Percentiles rank a stretch among this genome's conserved stretches.
Evolutionary conservation across 805 yeast species (phyloP).

Genomic region (Yueomyces sp.): DNA sequence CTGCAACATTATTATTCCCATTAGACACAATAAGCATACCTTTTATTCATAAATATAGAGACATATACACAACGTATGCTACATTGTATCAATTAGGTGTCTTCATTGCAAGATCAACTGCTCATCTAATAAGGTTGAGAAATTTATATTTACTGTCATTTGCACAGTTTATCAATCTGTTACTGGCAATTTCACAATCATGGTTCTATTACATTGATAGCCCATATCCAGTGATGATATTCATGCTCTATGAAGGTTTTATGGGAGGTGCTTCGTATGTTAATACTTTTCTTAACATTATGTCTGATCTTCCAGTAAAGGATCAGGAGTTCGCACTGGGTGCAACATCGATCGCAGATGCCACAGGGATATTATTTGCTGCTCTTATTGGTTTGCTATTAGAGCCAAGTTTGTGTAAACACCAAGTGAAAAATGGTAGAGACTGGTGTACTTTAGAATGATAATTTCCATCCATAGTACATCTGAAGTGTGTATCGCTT

Average conservation of each 20-base stretch:
- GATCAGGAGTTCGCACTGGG: constrained; percentile 74
- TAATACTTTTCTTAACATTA: constrained; percentile 70
- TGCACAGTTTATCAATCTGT: constrained; percentile 54
- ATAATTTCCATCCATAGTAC: background rate
- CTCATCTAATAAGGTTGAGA: constrained; percentile 45
- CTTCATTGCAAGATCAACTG: constrained; percentile 78
- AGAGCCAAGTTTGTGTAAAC: constrained; percentile 58
- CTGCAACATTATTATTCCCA: constrained; percentile 80
- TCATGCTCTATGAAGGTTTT: constrained; percentile 78
- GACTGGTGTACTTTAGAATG: constrained; percentile 56
- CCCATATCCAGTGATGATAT: constrained; percentile 45
- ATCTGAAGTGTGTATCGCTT: no score
- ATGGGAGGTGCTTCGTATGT: constrained; percentile 87
- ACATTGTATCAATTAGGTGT: constrained; percentile 88
- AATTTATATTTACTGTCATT: constrained; percentile 48
- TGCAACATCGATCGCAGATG: constrained; percentile 71
- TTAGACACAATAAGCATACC: constrained; percentile 29
- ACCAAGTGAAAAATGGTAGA: constrained; percentile 59
- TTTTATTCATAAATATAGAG: constrained; percentile 64
- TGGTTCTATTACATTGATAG: constrained; percentile 40
- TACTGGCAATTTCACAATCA: constrained; percentile 51
- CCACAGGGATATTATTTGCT: constrained; percentile 73
- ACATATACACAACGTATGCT: constrained; percentile 83
- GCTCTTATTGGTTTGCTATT: constrained; percentile 63
- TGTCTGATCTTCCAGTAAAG: constrained; percentile 35